Base-by-base conservation (phyloP, 768 basidiomycete species). In the Amanita inopinata region DNA sequence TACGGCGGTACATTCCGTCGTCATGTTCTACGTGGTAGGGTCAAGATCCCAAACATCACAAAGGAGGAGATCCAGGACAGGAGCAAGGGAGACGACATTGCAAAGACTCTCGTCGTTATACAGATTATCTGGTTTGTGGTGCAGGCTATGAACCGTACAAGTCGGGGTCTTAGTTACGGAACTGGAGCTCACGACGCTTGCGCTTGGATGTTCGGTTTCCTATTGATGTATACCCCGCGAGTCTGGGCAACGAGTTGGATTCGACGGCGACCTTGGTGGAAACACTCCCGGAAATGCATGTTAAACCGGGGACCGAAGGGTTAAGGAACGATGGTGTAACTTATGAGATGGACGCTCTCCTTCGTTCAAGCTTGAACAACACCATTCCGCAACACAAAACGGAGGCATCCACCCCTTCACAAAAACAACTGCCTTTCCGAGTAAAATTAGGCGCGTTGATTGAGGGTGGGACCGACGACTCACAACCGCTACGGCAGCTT, bases 51-150 rank as follows among this genome's bases (percentile, higher is more conserved):
- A 12, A 11, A 11, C 3, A 40, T 40, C 3, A 10, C n/a, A 3
- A 11, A 5, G 6, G 28, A 40, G 27, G 38, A 40, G 22, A 31
- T 40, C 11, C 4, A 40, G 20, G 38, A 40, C 25, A 40, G 22
- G 28, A 31, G 38, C 14, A 40, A 40, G 22, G 25, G 27, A 10
- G 38, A 30, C 22, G 9, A 3, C 17, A 18, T 40, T 17, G n/a
- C 38, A 5, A 40, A 40, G 28, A 19, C 17, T 3, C 3, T 40
- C 17, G 28, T 15, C 18, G 27, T 40, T 12, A 15, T 40, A 4
- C 38, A 40, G 17, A 40, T 30, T 2, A 4, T 31, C 3, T 40
- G 38, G 38, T 40, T 40, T 27, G 25, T 12, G 8, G 1, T 27
- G 2, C 38, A 38, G n/a, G 24, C 23, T n/a, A 17, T 17, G 8